These are phyloP conservation scores for Beauveria varroae DNA, from an alignment of 2,329 filamentous ascomycete species.

Conservation along the genomic window DNA sequence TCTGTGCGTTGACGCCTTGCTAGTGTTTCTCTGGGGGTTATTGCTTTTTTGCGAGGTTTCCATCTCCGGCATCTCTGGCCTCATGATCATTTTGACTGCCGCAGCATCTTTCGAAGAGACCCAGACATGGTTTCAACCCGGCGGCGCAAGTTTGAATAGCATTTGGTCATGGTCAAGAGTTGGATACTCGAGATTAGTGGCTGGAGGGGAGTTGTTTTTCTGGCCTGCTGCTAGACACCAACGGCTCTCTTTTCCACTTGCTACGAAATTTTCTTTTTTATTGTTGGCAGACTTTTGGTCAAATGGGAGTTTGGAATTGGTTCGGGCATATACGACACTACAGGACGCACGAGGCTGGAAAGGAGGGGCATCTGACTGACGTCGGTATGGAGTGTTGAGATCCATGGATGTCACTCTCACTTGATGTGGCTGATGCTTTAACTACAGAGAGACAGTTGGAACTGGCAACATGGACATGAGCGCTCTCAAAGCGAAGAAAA, in stretches of 20 bases:
- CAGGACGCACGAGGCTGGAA: background rate
- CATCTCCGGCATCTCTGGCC: background rate
- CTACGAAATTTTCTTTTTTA: background rate
- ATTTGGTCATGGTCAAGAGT: background rate
- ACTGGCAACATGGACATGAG: background rate
- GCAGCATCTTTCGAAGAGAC: background rate
- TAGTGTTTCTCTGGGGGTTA: background rate
- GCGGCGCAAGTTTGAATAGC: background rate
- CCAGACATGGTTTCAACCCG: background rate
- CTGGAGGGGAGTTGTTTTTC: no score
- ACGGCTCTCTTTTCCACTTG: background rate
- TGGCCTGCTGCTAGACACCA: background rate
- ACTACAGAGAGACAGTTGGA: background rate
- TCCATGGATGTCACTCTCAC: background rate
- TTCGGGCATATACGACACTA: background rate
- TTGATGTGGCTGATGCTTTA: no score
- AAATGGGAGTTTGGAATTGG: background rate
- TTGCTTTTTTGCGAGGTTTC: background rate
- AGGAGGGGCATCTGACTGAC: background rate
- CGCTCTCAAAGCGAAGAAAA: background rate
- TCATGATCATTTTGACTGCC: background rate
- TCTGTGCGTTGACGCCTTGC: background rate
- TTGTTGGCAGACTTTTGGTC: background rate
- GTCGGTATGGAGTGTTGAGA: background rate
- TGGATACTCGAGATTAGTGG: background rate